Evolutionary conservation across 2,329 filamentous ascomycete genomes (phyloP), one percentile per base, ranked within the genome.

Genomic region (Diplodia corticola): DNA sequence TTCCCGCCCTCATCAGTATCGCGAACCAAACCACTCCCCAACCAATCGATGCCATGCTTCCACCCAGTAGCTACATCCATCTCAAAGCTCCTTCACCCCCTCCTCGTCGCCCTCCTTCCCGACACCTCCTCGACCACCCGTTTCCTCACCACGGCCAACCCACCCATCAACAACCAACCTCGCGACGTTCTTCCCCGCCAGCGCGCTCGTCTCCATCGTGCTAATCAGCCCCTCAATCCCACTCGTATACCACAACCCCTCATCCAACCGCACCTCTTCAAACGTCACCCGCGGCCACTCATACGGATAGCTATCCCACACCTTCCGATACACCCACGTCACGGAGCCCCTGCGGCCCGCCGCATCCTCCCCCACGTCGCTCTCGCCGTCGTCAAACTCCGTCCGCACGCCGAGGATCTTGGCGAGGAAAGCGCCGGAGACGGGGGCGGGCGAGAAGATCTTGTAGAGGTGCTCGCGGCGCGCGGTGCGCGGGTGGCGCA

Each of bases 191-290:
- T 86, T 92, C 0, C 95, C 95, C 88, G 95, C 95, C 70, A 98
- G 78, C 1, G 92, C 91, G 76, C 89, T 97, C 6, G 95, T 97
- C 82, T 99, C 95, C 95, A 99, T 98, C 0, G 93, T 97, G 10
- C 91, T 95, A 71, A 98, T 96, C 76, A 99, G 97, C 71, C 90
- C 90, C 79, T 98, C 94, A 50, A 98, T 96, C 0, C 84, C 85
- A 63, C 82, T 81, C 5, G 86, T 88, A 71, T 89, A 89, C 84
- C 84, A 95, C 15, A 94, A 73, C 0, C 87, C 86, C n/a, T 28
- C 17, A 35, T 63, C 64, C 55, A 66, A 15, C 26, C 59, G 17
- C 20, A 89, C 86, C 68, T 95, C 90, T 71, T 97, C 92, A 76
- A 98, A 99, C 0, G 91, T 93, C 0, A 93, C 88, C 0, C 93